A percentile compares a stretch with the other conserved stretches of the same genome.
These are phyloP conservation scores for Emericellopsis atlantica DNA, from an alignment of 2,329 filamentous ascomycete species.

Conservation along the genomic window DNA sequence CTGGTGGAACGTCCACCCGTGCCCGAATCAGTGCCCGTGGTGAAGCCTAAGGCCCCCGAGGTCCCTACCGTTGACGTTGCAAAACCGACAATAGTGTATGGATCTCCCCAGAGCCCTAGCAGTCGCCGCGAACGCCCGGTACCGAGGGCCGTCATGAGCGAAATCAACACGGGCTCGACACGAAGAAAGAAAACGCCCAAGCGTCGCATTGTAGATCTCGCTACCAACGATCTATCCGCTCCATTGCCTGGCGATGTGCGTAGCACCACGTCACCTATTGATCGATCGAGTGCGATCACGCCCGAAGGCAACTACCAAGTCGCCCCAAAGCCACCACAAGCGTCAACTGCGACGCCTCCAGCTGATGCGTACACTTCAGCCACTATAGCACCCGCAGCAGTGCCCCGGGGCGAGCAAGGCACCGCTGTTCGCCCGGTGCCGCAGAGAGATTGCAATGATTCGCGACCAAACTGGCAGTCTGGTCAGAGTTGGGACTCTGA, in stretches of 20 bases:
- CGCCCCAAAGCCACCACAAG: conserved; percentile 26
- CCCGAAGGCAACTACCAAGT: conserved; percentile 28
- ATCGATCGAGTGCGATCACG: conserved; percentile 5
- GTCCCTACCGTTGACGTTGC: conserved; percentile 51
- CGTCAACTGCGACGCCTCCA: conserved; percentile 11
- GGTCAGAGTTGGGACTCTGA: conserved; percentile 50
- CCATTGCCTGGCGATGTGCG: conserved; percentile 15
- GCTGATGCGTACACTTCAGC: neutral
- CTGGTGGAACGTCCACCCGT: conserved; percentile 73
- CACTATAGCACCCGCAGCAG: neutral
- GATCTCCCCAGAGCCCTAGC: conserved; percentile 31
- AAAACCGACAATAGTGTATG: conserved; percentile 51
- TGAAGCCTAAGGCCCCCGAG: conserved; percentile 56
- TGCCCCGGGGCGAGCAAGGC: neutral
- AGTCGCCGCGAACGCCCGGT: conserved; percentile 47
- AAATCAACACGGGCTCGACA: conserved; percentile 44
- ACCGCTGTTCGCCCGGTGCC: neutral
- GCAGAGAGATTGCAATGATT: neutral
- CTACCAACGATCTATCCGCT: conserved; percentile 32
- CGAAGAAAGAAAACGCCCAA: conserved; percentile 49
- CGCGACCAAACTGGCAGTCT: conserved; percentile 21
- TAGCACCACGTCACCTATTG: conserved; percentile 6
- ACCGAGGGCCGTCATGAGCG: conserved; percentile 40
- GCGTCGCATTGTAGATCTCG: conserved; percentile 52
- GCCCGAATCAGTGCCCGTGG: conserved; percentile 62